Percentiles rank a stretch among this genome's conserved stretches.
phyloP scores from a whole-genome alignment of 371 early-diverging fungal species.

The Rhizopus arrhizus region DNA sequence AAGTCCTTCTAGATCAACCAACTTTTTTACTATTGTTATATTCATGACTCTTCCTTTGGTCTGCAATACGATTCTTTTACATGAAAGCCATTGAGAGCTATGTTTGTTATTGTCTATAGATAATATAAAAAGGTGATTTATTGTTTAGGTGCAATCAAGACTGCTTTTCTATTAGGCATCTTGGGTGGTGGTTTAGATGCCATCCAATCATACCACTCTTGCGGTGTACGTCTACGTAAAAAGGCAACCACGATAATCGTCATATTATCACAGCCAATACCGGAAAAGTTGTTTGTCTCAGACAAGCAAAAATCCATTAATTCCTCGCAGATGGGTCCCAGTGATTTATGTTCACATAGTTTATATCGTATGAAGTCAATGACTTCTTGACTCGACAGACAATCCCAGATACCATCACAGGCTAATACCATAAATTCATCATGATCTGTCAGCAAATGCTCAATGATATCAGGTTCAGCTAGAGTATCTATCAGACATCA shows the following conservation, averaged over 20 bases:
- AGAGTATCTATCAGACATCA: neutral
- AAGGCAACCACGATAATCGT: constrained; percentile 87
- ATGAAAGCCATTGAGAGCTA: neutral
- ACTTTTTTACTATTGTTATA: too few species aligned
- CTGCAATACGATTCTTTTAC: too few species aligned
- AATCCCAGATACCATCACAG: constrained; percentile 98
- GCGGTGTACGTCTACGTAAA: constrained; percentile 65
- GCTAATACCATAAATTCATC: constrained; percentile 92
- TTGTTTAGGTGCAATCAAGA: constrained; percentile 17
- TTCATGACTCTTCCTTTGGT: too few species aligned
- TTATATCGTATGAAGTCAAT: constrained; percentile 73
- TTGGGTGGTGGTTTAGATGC: constrained; percentile 22
- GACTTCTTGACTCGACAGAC: constrained; percentile 84
- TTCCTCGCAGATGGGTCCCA: constrained; percentile 73
- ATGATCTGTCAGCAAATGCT: constrained; percentile 59
- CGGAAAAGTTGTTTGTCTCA: constrained; percentile 72
- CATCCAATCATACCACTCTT: constrained; percentile 67
- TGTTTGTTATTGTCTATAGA: neutral
- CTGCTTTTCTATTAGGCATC: constrained; percentile 19
- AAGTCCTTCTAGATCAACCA: too few species aligned
- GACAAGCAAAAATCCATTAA: constrained; percentile 89
- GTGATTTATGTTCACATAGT: constrained; percentile 51
- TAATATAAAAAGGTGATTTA: neutral
- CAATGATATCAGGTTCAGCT: constrained; percentile 81
- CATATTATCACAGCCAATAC: constrained; percentile 97